These are phyloP conservation scores for Thelonectria blattea DNA, from an alignment of 2,329 filamentous ascomycete species.

Conservation along the genomic window DNA sequence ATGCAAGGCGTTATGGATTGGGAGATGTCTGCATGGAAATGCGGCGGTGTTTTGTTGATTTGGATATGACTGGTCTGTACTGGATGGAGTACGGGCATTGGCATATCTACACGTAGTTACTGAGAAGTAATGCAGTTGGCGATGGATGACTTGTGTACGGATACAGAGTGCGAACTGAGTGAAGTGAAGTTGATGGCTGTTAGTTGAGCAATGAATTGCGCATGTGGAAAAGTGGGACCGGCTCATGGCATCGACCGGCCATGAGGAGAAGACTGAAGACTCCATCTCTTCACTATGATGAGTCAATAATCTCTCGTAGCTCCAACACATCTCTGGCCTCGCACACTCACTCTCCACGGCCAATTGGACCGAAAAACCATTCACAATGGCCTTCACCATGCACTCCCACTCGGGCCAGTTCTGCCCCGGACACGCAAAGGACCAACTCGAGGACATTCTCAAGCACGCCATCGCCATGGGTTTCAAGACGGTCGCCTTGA, in stretches of 20 bases:
- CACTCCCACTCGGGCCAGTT: conserved; percentile 98
- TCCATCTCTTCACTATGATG: background rate
- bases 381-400: conserved; percentile 92
- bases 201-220: too few relatives aligned
- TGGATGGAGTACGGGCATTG: too few relatives aligned
- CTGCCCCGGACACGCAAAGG: conserved; percentile 86
- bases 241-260: background rate
- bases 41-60: too few relatives aligned
- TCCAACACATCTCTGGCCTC: background rate
- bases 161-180: too few relatives aligned
- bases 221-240: background rate
- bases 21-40: background rate
- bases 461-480: conserved; percentile 77
- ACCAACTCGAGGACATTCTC: conserved; percentile 84
- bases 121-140: background rate
- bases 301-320: background rate
- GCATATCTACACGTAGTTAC: background rate
- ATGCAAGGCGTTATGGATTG: conserved; percentile 12
- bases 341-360: background rate
- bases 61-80: background rate
- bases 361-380: too few relatives aligned
- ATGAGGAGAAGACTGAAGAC: too few relatives aligned
- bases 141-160: too few relatives aligned
- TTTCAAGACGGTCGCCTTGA: conserved; percentile 85
- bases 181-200: too few relatives aligned